Conservation (phyloP, 441 rosid genomes). For the Arabidopsis hybrid region DNA sequence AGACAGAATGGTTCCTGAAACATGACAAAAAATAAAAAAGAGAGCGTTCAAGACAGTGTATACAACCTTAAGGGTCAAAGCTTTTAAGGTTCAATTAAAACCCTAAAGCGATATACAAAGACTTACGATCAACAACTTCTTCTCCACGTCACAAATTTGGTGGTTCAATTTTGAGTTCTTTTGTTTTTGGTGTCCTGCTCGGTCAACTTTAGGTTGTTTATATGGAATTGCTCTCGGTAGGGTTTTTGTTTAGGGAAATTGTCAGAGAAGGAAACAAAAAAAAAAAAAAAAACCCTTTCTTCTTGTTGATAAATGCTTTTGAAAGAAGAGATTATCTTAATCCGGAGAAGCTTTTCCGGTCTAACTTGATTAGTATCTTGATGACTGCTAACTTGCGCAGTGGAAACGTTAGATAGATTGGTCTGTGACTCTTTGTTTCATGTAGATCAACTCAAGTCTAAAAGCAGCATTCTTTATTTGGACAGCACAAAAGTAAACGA, state of each 20-base stretch:
- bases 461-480: conserved; percentile 21
- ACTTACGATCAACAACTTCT: too few relatives aligned
- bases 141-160: too few relatives aligned
- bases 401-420: background rate
- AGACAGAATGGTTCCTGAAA: background rate
- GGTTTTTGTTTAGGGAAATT: background rate
- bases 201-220: background rate
- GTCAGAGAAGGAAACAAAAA: background rate
- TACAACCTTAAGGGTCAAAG: too few relatives aligned
- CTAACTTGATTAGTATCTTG: too few relatives aligned
- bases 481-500: conserved; percentile 19
- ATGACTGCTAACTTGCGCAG: too few relatives aligned
- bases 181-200: background rate
- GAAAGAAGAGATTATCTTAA: too few relatives aligned
- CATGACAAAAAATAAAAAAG: background rate
- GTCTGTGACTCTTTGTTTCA: background rate
- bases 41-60: background rate
- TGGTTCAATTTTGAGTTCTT: background rate
- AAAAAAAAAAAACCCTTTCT: too few relatives aligned
- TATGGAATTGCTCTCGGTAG: background rate
- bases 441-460: conserved; percentile 1
- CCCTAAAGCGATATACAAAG: background rate
- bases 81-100: background rate
- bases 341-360: too few relatives aligned
- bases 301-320: background rate